Percentiles rank a stretch among this genome's conserved stretches.
Conservation (phyloP, 2,329 filamentous ascomycete species). For the Alternaria ventricosa region DNA sequence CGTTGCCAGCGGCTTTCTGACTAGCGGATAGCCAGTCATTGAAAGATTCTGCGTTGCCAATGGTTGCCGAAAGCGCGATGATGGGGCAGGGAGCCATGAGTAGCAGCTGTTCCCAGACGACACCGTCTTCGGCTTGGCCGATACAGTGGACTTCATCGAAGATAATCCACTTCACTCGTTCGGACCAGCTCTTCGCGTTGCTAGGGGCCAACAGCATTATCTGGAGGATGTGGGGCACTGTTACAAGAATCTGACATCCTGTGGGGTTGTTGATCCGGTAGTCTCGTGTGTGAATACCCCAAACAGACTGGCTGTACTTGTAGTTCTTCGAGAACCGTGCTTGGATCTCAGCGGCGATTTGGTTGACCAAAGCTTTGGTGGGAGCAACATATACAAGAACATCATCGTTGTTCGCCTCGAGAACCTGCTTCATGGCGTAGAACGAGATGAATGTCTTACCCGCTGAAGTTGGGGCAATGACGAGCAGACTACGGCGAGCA, state of each 20-base stretch:
- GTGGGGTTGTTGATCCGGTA: slow-evolving; percentile 75
- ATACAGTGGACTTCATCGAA: slow-evolving; percentile 86
- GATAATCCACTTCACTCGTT: slow-evolving; percentile 74
- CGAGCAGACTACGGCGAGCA: slow-evolving; percentile 71
- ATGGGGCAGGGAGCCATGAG: slow-evolving; percentile 78
- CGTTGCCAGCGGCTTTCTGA: slow-evolving; percentile 67
- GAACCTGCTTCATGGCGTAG: slow-evolving; percentile 80
- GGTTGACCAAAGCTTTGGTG: slow-evolving; percentile 82
- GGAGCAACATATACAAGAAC: slow-evolving; percentile 81
- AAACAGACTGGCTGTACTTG: slow-evolving; percentile 69
- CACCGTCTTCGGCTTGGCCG: slow-evolving; percentile 75
- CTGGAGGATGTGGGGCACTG: slow-evolving; percentile 78
- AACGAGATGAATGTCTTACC: slow-evolving; percentile 87
- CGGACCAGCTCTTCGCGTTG: slow-evolving; percentile 74
- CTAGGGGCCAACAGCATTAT: slow-evolving; percentile 72
- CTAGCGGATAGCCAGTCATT: slow-evolving; percentile 70
- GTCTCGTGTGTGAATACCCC: slow-evolving; percentile 80
- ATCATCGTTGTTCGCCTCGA: slow-evolving; percentile 71
- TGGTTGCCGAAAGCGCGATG: slow-evolving; percentile 79
- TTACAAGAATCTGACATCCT: slow-evolving; percentile 77
- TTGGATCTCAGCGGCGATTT: slow-evolving; percentile 80
- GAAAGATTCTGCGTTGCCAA: slow-evolving; percentile 77
- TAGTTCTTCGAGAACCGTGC: slow-evolving; percentile 74
- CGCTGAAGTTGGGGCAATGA: slow-evolving; percentile 78
- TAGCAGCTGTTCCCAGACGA: slow-evolving; percentile 80